Base-by-base conservation (phyloP, 805 yeast species). In the Hermanozyma aechmeae region DNA sequence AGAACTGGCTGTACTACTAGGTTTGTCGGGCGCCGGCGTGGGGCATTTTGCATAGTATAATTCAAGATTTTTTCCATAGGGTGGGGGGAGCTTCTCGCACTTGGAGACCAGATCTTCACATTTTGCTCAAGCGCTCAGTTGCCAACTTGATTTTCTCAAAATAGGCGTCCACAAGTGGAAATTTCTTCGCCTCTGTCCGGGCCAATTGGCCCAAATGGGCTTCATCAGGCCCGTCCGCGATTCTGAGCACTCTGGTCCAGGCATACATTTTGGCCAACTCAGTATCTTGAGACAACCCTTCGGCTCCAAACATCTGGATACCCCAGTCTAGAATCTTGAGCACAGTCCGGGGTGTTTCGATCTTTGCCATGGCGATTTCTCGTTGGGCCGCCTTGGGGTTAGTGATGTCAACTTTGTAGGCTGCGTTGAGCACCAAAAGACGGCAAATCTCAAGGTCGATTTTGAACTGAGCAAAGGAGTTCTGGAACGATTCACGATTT, bases 191-290 rank as follows among this genome's bases (percentile, higher is more conserved):
- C 33, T 66, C 70, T 25, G 56, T 48, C 34, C 71, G 61, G 5
- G 73, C 79, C 38, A 76, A 55, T 51, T 74, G 80, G 35, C 55
- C 53, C 46, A 71, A 52, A 46, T 76, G 79, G 3, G 76, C 77
- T 48, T 74, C 81, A 54, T 75, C 81, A 3, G 82, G 82, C 9
- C 81, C 81, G 47, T 76, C 82, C 11, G 81, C 80, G 32, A 74
- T 70, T 37, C 81, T 55, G 32, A 75, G 60, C 25, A 76, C 71
- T 46, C 82, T 60, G 26, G 66, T 56, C 32, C 51, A 49, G 15
- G 72, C 70, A 51, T 67, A 76, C 50, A 65, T 49, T 33, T 65
- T 50, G 2, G 80, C 73, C 45, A 76, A 54, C 29, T 69, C 74
- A 7, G 75, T 67, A 38, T 76, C 81, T 46, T 73, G 75, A 24